These are phyloP conservation scores for Neodidymelliopsis sp. DNA, from an alignment of 2,329 filamentous ascomycete species.

Conservation along the genomic window DNA sequence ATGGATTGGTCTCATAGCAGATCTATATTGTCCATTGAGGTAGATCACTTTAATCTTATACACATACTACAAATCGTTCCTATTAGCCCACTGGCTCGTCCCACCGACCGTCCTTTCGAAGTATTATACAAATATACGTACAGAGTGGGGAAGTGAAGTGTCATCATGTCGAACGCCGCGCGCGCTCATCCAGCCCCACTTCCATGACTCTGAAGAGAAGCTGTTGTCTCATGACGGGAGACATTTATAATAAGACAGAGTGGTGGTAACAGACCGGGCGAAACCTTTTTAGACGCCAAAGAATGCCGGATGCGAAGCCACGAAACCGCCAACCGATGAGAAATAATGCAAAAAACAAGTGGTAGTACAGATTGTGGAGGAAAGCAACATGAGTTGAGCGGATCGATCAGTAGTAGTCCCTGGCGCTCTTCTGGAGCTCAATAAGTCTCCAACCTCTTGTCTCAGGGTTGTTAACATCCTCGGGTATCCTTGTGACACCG, in stretches of 20 bases:
- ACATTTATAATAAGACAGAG: constrained; percentile 18
- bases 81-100: not conserved
- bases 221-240: constrained; percentile 19
- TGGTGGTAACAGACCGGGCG: constrained; percentile 22
- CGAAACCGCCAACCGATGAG: constrained; percentile 17
- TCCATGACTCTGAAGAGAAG: constrained; percentile 12
- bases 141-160: constrained; percentile 36
- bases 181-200: constrained; percentile 22
- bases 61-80: not conserved
- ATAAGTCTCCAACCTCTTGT: constrained; percentile 97
- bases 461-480: constrained; percentile 96
- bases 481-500: constrained; percentile 89
- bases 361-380: constrained; percentile 27
- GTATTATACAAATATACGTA: constrained; percentile 32
- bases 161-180: constrained; percentile 27
- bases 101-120: constrained; percentile 4
- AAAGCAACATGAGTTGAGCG: constrained; percentile 1
- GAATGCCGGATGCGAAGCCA: constrained; percentile 34
- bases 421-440: constrained; percentile 96
- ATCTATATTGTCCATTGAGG: not conserved
- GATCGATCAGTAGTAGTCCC: constrained; percentile 76
- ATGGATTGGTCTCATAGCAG: not conserved
- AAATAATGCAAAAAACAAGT: constrained; percentile 26
- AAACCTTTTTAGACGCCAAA: constrained; percentile 43
- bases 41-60: constrained; percentile 3